Evolutionary conservation across 1,284 basidiomycete species (phyloP).

Genomic region (Trichosporon sp.): DNA sequence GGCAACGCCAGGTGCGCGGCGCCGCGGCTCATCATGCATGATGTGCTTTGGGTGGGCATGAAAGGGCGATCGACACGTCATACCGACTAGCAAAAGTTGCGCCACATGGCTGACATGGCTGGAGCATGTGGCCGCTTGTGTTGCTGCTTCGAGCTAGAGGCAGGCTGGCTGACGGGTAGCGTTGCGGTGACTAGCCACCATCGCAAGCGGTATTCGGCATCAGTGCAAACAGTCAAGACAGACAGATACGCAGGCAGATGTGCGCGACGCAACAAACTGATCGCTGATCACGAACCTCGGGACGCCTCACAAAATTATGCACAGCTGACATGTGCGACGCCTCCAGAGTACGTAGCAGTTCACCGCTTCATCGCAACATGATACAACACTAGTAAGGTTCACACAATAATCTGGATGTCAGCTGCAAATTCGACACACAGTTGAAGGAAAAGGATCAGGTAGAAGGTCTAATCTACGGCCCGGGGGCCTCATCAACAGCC

Average conservation of each 20-base stretch:
- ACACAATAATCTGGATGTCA: not conserved
- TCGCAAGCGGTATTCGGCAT: not conserved
- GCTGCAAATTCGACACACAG: not conserved
- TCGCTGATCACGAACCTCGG: not conserved
- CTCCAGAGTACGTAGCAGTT: not conserved
- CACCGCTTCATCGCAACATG: not conserved
- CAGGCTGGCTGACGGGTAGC: too few relatives aligned
- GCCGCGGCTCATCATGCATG: not conserved
- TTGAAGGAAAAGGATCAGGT: not conserved
- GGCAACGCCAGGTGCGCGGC: too few relatives aligned
- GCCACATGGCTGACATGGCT: not conserved
- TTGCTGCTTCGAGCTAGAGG: too few relatives aligned
- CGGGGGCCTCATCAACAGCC: constrained; percentile 1
- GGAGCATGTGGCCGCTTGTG: not conserved
- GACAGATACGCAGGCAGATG: not conserved
- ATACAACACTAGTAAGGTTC: not conserved
- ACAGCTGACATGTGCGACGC: too few relatives aligned
- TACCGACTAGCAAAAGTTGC: too few relatives aligned
- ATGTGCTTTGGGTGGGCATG: not conserved
- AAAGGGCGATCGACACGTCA: not conserved
- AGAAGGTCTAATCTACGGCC: constrained; percentile 2
- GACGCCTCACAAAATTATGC: not conserved
- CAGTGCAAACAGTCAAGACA: not conserved
- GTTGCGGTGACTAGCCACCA: not conserved
- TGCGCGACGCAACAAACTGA: too few relatives aligned